Percentiles rank a stretch among this genome's conserved stretches.
Evolutionary conservation across 768 basidiomycete species (phyloP).

Genomic region (Leccinum barrowsii): DNA sequence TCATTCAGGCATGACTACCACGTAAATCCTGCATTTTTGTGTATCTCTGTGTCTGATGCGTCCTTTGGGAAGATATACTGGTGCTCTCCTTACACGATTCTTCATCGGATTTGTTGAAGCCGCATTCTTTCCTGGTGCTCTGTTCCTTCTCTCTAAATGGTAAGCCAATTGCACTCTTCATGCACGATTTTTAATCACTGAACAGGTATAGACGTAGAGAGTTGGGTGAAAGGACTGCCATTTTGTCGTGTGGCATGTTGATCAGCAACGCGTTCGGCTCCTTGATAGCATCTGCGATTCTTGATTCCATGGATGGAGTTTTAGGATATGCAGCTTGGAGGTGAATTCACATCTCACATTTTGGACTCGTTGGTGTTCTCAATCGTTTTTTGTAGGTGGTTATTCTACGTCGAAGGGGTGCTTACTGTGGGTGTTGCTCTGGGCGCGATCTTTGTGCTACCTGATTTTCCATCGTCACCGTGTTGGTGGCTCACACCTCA

Average conservation of each 20-base stretch:
- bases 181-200: conserved; percentile 43
- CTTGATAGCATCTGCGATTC: conserved; percentile 72
- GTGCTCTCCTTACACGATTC: conserved; percentile 66
- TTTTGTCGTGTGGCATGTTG: conserved; percentile 68
- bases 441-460: conserved; percentile 59
- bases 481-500: conserved; percentile 55
- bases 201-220: conserved; percentile 68
- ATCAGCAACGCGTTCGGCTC: conserved; percentile 83
- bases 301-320: conserved; percentile 66
- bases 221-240: conserved; percentile 63
- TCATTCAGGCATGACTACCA: conserved; percentile 39
- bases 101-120: conserved; percentile 75
- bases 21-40: conserved; percentile 19
- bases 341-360: conserved; percentile 32
- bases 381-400: conserved; percentile 47
- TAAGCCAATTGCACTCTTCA: conserved; percentile 20
- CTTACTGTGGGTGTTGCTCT: conserved; percentile 51
- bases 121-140: conserved; percentile 67
- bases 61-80: conserved; percentile 48
- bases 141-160: conserved; percentile 36
- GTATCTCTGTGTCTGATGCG: neutral
- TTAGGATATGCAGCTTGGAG: conserved; percentile 72
- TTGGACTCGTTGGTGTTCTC: neutral
- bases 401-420: conserved; percentile 67
- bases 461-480: conserved; percentile 68